Evolutionary conservation across 352 stramenopile species (phyloP).

Genomic region (Elongisporangium undulatum): DNA sequence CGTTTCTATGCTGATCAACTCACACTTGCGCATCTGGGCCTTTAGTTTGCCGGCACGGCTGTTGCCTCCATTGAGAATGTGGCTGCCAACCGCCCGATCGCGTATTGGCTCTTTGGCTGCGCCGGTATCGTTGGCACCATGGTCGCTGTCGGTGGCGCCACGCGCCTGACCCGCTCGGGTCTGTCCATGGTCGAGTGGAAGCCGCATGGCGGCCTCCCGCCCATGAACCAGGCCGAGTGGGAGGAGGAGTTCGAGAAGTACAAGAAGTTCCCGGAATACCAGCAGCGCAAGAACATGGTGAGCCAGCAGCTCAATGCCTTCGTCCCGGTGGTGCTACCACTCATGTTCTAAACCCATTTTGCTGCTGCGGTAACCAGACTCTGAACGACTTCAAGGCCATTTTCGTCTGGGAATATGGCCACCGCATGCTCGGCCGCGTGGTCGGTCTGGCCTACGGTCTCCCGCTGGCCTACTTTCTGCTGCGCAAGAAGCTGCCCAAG

Average conservation of each 20-base stretch:
- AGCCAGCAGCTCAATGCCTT: constrained; percentile 1
- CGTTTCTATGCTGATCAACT: constrained; percentile 7
- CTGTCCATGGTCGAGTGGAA: constrained; percentile 98
- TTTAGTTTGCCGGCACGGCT: constrained; percentile 39
- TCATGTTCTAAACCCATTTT: not conserved
- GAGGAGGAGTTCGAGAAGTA: constrained; percentile 96
- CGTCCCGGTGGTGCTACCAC: not conserved
- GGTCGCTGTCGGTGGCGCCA: constrained; percentile 97
- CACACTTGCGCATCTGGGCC: constrained; percentile 13
- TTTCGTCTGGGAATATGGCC: constrained; percentile 95
- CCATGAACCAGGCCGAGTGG: constrained; percentile 93
- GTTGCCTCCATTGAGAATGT: constrained; percentile 78
- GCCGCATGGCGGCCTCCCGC: constrained; percentile 90
- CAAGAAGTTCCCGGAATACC: constrained; percentile 97
- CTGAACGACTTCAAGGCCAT: constrained; percentile 99
- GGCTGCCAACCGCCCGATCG: constrained; percentile 79
- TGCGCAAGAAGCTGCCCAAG: constrained; percentile 71
- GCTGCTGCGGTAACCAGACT: constrained; percentile 43
- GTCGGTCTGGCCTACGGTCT: constrained; percentile 93
- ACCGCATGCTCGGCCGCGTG: constrained; percentile 96
- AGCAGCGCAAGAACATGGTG: constrained; percentile 92
- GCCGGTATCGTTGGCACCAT: constrained; percentile 94
- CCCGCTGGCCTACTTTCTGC: constrained; percentile 92
- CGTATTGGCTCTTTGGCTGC: constrained; percentile 95
- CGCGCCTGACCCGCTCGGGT: constrained; percentile 95